phyloP scores from a whole-genome alignment of 2,329 filamentous ascomycete genomes.

The Dactylellina cionopaga region DNA sequence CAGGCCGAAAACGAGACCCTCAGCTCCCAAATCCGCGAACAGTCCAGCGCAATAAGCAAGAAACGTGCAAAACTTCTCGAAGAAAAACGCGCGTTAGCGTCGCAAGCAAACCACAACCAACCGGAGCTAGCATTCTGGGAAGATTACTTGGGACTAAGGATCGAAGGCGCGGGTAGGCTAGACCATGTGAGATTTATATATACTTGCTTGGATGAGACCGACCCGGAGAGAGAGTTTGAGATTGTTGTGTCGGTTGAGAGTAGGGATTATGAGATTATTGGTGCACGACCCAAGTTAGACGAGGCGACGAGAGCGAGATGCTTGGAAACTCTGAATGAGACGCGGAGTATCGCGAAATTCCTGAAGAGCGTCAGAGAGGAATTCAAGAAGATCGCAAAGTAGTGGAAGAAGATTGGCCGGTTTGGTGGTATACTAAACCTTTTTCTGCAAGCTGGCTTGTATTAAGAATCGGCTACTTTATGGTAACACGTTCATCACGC shows the following conservation, averaged over 20 bases:
- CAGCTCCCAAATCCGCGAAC: constrained; percentile 71
- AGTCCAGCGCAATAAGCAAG: constrained; percentile 74
- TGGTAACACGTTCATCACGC: not conserved
- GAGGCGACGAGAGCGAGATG: constrained; percentile 79
- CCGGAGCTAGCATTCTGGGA: constrained; percentile 98
- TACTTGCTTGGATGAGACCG: constrained; percentile 82
- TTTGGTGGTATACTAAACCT: too few species aligned
- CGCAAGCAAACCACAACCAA: constrained; percentile 86
- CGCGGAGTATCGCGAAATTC: constrained; percentile 74
- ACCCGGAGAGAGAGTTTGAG: constrained; percentile 89
- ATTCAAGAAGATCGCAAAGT: constrained; percentile 67
- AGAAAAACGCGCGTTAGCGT: constrained; percentile 76
- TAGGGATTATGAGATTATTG: constrained; percentile 84
- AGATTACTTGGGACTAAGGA: constrained; percentile 83
- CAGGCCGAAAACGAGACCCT: constrained; percentile 68
- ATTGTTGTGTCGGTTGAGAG: constrained; percentile 87
- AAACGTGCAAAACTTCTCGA: constrained; percentile 53
- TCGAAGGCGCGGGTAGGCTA: constrained; percentile 85
- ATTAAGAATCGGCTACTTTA: not conserved
- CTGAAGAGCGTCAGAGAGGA: constrained; percentile 84
- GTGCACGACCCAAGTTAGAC: constrained; percentile 83
- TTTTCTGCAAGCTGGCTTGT: constrained; percentile 28
- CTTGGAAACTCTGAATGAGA: constrained; percentile 82
- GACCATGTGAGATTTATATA: constrained; percentile 92
- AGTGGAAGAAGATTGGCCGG: too few species aligned